Conservation (phyloP, 371 early-diverging fungal species). For the Amoeboaphelidium occidentale region DNA sequence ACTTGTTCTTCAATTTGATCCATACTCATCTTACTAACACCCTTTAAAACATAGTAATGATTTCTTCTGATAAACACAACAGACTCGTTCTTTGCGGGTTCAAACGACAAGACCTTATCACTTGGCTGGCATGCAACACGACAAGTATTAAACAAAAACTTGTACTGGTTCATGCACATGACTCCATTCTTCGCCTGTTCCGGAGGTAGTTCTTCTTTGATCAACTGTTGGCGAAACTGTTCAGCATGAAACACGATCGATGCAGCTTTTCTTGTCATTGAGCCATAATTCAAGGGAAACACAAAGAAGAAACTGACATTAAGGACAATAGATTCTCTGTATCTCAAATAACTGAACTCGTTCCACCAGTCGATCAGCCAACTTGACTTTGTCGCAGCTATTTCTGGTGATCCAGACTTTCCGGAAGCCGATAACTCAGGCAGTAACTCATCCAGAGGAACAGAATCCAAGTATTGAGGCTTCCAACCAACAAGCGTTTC, state of each 20-base stretch:
- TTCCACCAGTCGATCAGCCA: slow-evolving; percentile 95
- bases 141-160: slow-evolving; percentile 68
- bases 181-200: slow-evolving; percentile 53
- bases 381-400: slow-evolving; percentile 17
- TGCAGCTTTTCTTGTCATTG: not conserved
- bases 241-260: not conserved
- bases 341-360: slow-evolving; percentile 70
- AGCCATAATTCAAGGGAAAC: slow-evolving; percentile 1
- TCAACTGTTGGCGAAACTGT: slow-evolving; percentile 16
- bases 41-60: slow-evolving; percentile 56
- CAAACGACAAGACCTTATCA: slow-evolving; percentile 44
- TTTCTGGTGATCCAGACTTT: not conserved
- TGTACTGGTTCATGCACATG: slow-evolving; percentile 65
- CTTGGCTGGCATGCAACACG: slow-evolving; percentile 64
- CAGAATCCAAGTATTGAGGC: not conserved
- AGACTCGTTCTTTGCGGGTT: slow-evolving; percentile 49
- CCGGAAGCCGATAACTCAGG: too few relatives aligned
- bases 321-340: slow-evolving; percentile 80
- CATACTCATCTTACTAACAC: slow-evolving; percentile 40
- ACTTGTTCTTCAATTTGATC: not conserved
- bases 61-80: slow-evolving; percentile 68
- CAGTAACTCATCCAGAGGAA: not conserved
- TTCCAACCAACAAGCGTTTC: not conserved
- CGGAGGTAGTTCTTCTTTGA: slow-evolving; percentile 45
- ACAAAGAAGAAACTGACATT: slow-evolving; percentile 56